Evolutionary conservation across 2,329 filamentous ascomycete genomes (phyloP), one percentile per base, ranked within the genome.

Genomic region (Coniochaeta hoffmannii): DNA sequence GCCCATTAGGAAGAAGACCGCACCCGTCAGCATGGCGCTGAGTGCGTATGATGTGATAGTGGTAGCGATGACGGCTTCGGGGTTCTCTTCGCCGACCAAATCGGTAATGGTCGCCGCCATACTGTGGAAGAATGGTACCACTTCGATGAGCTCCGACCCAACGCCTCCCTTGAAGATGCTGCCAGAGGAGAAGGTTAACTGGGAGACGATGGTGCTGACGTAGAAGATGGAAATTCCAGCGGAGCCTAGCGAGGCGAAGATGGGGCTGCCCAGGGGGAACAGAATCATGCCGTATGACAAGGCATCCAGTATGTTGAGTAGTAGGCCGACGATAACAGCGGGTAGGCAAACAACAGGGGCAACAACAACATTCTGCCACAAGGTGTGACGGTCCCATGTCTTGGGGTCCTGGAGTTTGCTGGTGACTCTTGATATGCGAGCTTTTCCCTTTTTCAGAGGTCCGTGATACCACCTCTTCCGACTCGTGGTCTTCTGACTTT

Each of bases 181-280:
- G 0, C 90, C 88, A 19, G 80, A 79, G 0, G 93, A 97, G 68
- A 93, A 97, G 15, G 90, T 88, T 53, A 99, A 71, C 68, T 99
- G 94, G 0, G 94, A 89, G 38, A 97, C 82, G 60, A 99, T 96
- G 56, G 92, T 97, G 77, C 92, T 97, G 62, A 99, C 89, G 69
- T 97, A 99, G 74, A 97, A 99, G 72, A 99, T 97, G 0, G 94
- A 96, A 55, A 99, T 96, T 24, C 94, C 94, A 56, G 96, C 93
- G 0, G 93, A 87, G 1, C 93, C 94, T 7, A 97, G 82, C 59
- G 87, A 81, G 28, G 87, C 83, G 68, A 99, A 99, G 19, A 96
- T 81, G 8, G 89, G 84, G 59, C 89, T 88, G 7, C 93, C 92
- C 0, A 99, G 78, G 0, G 94, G 94, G 62, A 99, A 99, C 12